Evolutionary conservation across 257 asterid species (phyloP).

Genomic region (Nicotiana undulata): DNA sequence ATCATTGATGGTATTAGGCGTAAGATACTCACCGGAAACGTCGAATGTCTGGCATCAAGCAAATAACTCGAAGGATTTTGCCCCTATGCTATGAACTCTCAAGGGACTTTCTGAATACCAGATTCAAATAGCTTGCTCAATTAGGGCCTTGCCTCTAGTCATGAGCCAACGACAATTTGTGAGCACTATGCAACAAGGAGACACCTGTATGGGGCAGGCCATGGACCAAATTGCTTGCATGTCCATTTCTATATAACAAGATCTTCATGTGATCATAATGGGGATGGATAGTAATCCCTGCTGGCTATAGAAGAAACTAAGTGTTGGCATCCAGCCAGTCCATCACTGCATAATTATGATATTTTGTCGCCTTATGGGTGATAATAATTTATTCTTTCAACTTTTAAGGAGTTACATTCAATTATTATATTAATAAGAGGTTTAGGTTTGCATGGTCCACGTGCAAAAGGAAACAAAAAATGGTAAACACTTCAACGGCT

Average conservation of each 20-base stretch:
- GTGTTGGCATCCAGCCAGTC: background rate
- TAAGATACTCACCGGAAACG: background rate
- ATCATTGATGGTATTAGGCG: background rate
- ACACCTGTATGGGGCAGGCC: background rate
- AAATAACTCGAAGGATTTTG: background rate
- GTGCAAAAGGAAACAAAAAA: background rate
- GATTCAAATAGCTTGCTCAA: background rate
- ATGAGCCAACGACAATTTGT: background rate
- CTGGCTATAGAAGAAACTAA: background rate
- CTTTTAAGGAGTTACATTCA: background rate
- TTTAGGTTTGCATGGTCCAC: background rate
- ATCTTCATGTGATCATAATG: background rate
- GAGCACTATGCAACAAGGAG: background rate
- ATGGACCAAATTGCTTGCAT: background rate
- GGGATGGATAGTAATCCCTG: background rate
- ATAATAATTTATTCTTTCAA: background rate
- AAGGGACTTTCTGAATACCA: background rate
- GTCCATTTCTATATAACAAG: background rate
- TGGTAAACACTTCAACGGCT: background rate
- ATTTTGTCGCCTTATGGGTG: background rate
- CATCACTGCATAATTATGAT: background rate
- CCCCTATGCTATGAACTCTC: background rate
- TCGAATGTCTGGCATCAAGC: background rate
- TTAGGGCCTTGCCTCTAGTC: background rate
- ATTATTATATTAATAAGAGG: background rate